Conservation (phyloP, 1,284 basidiomycete species). For the Cystobasidium sp. region DNA sequence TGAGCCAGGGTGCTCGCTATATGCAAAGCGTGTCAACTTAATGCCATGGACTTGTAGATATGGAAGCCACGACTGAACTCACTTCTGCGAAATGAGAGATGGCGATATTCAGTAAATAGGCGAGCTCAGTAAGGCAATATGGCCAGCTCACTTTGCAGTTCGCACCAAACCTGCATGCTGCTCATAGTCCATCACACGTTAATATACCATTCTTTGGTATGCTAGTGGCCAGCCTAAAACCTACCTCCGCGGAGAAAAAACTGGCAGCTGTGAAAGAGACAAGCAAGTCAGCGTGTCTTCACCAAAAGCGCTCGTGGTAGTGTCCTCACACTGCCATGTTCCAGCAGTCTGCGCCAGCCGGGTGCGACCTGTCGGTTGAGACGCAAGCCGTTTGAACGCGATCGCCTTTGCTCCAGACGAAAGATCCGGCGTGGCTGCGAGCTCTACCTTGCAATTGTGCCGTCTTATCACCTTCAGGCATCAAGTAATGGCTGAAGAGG, state of each 20-base stretch:
- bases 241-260: conserved; percentile 42
- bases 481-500: conserved; percentile 3
- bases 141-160: conserved; percentile 58
- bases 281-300: not conserved
- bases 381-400: not conserved
- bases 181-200: conserved; percentile 55
- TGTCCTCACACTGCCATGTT: conserved; percentile 38
- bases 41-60: not conserved
- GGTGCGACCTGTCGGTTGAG: not conserved
- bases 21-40: not conserved
- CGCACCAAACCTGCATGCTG: conserved; percentile 55
- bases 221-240: not conserved
- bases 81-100: conserved; percentile 55
- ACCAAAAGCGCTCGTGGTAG: not conserved
- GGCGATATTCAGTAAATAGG: not conserved
- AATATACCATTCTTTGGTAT: conserved; percentile 39
- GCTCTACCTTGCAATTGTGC: not conserved
- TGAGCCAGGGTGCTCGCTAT: conserved; percentile 13
- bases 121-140: too few relatives aligned
- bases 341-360: conserved; percentile 4
- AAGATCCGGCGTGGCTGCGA: not conserved
- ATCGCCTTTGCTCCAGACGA: not conserved
- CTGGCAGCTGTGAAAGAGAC: conserved; percentile 20
- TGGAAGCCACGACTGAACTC: not conserved
- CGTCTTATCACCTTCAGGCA: not conserved